Conservation (phyloP, 768 basidiomycete genomes). For the Hygrocybe coccinea region DNA sequence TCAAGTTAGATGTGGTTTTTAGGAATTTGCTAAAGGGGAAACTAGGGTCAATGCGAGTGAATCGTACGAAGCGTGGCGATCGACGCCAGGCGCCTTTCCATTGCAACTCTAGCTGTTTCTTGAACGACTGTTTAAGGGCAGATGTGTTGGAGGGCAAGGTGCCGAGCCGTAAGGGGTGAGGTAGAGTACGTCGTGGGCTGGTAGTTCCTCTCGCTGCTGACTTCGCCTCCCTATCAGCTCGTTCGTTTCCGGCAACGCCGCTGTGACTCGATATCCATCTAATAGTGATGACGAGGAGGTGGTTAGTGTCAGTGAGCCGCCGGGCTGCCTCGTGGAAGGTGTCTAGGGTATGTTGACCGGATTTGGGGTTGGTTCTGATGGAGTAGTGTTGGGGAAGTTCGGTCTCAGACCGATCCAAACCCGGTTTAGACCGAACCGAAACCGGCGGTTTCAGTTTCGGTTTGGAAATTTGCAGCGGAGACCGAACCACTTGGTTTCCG, state of each 20-base stretch:
- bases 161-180: not conserved
- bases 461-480: too few species aligned
- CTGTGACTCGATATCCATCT: slow-evolving; percentile 24
- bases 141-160: not conserved
- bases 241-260: slow-evolving; percentile 23
- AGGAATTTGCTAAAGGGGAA: not conserved
- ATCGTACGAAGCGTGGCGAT: not conserved
- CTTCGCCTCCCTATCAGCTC: slow-evolving; percentile 21
- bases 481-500: too few species aligned
- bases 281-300: slow-evolving; percentile 1
- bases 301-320: not conserved
- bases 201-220: slow-evolving; percentile 12
- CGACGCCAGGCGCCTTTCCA: not conserved
- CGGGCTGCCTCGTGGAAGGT: not conserved
- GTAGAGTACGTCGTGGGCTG: not conserved
- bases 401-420: too few species aligned
- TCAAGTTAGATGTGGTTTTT: not conserved
- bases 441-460: too few species aligned
- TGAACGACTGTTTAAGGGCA: not conserved
- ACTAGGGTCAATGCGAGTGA: not conserved
- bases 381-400: too few species aligned
- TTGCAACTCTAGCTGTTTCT: not conserved
- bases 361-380: not conserved
- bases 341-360: not conserved
- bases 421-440: too few species aligned